These are phyloP conservation scores for Talaromyces islandicus DNA, from an alignment of 2,329 filamentous ascomycete species.

Conservation along the genomic window DNA sequence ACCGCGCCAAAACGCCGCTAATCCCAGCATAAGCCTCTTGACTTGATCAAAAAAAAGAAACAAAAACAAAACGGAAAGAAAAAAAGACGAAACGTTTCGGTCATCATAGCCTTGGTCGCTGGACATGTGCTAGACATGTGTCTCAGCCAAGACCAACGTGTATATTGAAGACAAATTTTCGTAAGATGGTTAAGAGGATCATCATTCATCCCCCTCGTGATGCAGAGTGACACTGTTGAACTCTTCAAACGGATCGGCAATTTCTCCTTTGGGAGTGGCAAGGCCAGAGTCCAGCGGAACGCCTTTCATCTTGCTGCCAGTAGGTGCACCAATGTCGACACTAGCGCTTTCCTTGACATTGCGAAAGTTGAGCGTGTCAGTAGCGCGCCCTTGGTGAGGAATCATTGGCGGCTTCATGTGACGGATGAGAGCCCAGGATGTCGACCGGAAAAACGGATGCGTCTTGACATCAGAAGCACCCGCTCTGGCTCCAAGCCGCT, in stretches of 20 bases:
- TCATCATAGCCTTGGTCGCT: not conserved
- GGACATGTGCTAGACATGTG: not conserved
- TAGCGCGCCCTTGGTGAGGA: conserved; percentile 79
- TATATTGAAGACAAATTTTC: not conserved
- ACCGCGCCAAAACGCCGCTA: not conserved
- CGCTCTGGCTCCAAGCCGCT: conserved; percentile 84
- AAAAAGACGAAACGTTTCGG: not conserved
- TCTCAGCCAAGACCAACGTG: not conserved
- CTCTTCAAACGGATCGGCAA: conserved; percentile 89
- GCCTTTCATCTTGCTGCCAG: conserved; percentile 55
- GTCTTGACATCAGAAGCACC: conserved; percentile 95
- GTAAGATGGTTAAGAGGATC: not conserved
- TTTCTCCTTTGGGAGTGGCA: conserved; percentile 75
- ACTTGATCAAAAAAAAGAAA: not conserved
- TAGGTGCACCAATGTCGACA: conserved; percentile 59
- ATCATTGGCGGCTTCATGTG: conserved; percentile 98
- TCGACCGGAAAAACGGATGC: conserved; percentile 92
- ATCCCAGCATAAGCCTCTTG: not conserved
- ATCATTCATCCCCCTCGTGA: conserved; percentile 76
- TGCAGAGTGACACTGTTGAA: conserved; percentile 98
- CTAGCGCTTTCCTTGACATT: conserved; percentile 97
- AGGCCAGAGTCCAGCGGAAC: conserved; percentile 82
- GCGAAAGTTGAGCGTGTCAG: conserved; percentile 94
- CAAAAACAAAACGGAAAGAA: not conserved
- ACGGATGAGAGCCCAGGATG: conserved; percentile 92